Evolutionary conservation across 495 filamentous ascomycete species (phyloP), one percentile per base, ranked within the genome.

Genomic region (Pyrenopolyporus hunteri): DNA sequence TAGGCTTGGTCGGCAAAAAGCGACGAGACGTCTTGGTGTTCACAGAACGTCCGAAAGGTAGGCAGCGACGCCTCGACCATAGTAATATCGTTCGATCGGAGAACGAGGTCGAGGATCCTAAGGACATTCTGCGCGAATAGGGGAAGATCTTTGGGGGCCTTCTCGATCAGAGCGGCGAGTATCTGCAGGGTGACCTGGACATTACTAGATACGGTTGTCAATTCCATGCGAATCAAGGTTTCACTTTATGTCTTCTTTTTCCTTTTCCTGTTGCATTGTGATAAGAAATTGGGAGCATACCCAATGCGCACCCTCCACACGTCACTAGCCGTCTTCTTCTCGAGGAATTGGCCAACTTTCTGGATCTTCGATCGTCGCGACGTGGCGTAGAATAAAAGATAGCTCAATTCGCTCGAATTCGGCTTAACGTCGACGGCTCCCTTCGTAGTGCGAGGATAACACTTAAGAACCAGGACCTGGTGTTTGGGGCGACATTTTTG

Each of bases 181-280:
- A 97, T 95, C 66, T 93, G 87, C 29, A 97, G 86, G 14, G 91
- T 95, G 52, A 97, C 91, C 74, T 96, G 91, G 31, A 96, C 90
- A 77, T 96, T 94, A 54, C 91, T 96, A 35, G n/a, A 49, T 22
- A 36, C 1, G 13, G 42, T 35, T 14, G 50, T 56, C 10, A 64
- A 42, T 40, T 17, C n/a, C n/a, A n/a, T n/a, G n/a, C n/a, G n/a
- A n/a, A n/a, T n/a, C n/a, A n/a, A n/a, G n/a, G n/a, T n/a, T n/a
- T n/a, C n/a, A n/a, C n/a, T n/a, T n/a, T n/a, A n/a, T n/a, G n/a
- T n/a, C n/a, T n/a, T n/a, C n/a, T n/a, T n/a, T n/a, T n/a, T n/a
- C n/a, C n/a, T n/a, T 22, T 19, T 39, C 23, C 31, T 13, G 32
- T 57, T 25, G 39, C 26, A 8, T 9, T 44, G 19, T 49, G 35